A percentile compares a stretch with the other conserved stretches of the same genome.
These are phyloP conservation scores for Vitis amurensis DNA, from an alignment of 164 flowering plant genomes.

Conservation along the genomic window DNA sequence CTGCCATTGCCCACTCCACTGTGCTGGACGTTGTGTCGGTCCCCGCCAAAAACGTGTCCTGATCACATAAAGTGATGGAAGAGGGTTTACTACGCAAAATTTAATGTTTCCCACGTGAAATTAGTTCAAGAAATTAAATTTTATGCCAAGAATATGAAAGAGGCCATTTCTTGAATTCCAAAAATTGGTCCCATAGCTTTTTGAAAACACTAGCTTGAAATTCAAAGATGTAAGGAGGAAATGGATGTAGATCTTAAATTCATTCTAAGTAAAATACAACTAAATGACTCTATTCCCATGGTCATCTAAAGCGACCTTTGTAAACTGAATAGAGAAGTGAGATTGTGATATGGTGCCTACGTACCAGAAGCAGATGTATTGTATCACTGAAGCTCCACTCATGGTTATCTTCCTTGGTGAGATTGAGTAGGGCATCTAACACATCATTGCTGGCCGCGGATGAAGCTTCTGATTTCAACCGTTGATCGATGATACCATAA, in stretches of 20 bases:
- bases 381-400: conserved; percentile 2
- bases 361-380: conserved; percentile 11
- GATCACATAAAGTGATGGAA: background rate
- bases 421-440: conserved; percentile 22
- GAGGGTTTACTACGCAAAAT: background rate
- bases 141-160: no score
- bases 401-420: conserved; percentile 10
- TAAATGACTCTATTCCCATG: no score
- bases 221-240: no score
- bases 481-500: conserved; percentile 17
- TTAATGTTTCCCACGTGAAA: no score
- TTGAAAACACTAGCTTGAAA: no score
- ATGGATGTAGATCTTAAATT: no score
- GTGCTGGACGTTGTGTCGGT: conserved; percentile 16
- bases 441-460: conserved; percentile 12
- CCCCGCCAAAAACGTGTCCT: conserved; percentile 26
- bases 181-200: no score
- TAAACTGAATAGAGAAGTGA: background rate
- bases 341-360: background rate
- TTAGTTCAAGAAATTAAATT: no score
- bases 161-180: no score
- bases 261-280: no score
- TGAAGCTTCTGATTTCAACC: background rate
- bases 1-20: conserved; percentile 29
- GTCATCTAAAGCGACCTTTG: no score